Percentiles rank a stretch among this genome's conserved stretches.
Conservation (phyloP, 441 rosid genomes). For the Pelargonium exstipulatum region DNA sequence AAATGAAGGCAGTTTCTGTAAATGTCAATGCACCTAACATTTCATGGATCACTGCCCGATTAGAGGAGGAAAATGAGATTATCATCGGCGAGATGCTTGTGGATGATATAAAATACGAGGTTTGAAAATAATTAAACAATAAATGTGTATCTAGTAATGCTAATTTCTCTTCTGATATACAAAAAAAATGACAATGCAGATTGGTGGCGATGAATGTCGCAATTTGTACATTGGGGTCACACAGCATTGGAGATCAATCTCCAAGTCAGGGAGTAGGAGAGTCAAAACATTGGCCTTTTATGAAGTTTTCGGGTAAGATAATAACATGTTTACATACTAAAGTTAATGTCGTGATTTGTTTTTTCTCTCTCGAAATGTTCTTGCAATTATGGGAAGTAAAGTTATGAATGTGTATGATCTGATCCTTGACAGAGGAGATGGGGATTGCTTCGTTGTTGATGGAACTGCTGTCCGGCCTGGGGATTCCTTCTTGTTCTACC, state of each 20-base stretch:
- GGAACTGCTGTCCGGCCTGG: conserved; percentile 41
- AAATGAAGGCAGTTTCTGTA: conserved; percentile 33
- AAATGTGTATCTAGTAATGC: not conserved
- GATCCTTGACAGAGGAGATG: conserved; percentile 28
- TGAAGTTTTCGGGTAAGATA: conserved; percentile 37
- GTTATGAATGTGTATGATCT: not conserved
- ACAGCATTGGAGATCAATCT: conserved; percentile 19
- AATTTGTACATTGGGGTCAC: conserved; percentile 38
- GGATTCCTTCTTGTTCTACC: conserved; percentile 42
- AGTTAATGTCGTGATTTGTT: too few relatives aligned
- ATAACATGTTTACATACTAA: too few relatives aligned
- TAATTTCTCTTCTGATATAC: too few relatives aligned
- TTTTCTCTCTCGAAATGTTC: too few relatives aligned
- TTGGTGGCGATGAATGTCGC: conserved; percentile 18
- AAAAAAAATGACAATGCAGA: conserved; percentile 18
- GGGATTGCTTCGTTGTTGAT: conserved; percentile 25
- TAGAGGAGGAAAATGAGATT: conserved; percentile 23
- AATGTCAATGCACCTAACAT: conserved; percentile 16
- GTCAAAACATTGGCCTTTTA: conserved; percentile 27
- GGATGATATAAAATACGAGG: conserved; percentile 29
- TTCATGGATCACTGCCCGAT: conserved; percentile 37
- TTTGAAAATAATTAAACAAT: conserved; percentile 5
- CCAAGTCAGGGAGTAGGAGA: conserved; percentile 14
- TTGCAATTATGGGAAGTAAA: too few relatives aligned
- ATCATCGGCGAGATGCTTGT: conserved; percentile 31